Conservation (phyloP, 208 protist genomes). For the Vickermania ingenoplastis region DNA sequence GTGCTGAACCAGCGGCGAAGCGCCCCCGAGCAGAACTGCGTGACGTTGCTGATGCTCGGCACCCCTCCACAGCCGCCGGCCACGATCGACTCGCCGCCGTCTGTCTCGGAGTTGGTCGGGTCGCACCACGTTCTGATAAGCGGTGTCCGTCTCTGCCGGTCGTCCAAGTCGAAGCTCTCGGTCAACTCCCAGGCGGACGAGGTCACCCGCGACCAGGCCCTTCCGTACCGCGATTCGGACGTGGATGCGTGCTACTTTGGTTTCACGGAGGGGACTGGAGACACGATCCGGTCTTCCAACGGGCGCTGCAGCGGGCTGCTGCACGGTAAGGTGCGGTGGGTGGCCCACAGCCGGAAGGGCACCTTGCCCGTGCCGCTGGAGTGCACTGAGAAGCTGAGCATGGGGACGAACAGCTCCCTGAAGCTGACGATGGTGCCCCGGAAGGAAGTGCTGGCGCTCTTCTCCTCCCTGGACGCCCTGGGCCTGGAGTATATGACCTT, state of each 20-base stretch:
- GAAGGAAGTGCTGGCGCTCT: slow-evolving; percentile 16
- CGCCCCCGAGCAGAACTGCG: slow-evolving; percentile 1
- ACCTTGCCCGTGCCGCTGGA: slow-evolving; percentile 2
- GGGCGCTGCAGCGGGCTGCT: slow-evolving; percentile 21
- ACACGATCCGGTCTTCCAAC: slow-evolving; percentile 14
- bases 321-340: slow-evolving; percentile 26
- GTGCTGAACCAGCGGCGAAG: not conserved
- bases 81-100: not conserved
- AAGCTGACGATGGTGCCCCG: slow-evolving; percentile 20
- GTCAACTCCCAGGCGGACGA: slow-evolving; percentile 25
- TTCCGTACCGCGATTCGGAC: slow-evolving; percentile 12
- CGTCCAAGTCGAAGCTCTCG: slow-evolving; percentile 13
- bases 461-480: slow-evolving; percentile 8
- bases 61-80: not conserved
- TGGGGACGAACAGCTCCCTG: slow-evolving; percentile 12
- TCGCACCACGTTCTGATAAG: slow-evolving; percentile 20
- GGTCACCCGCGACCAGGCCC: slow-evolving; percentile 25
- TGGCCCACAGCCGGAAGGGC: slow-evolving; percentile 16
- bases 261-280: slow-evolving; percentile 29
- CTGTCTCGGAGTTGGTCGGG: not conserved
- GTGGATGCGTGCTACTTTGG: slow-evolving; percentile 23
- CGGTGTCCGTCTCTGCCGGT: slow-evolving; percentile 31
- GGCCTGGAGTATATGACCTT: slow-evolving; percentile 3
- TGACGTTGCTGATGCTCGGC: slow-evolving; percentile 10
- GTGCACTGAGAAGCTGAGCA: slow-evolving; percentile 10